Base-by-base conservation (phyloP, 331 rosid genomes). In the Malus hybrid region DNA sequence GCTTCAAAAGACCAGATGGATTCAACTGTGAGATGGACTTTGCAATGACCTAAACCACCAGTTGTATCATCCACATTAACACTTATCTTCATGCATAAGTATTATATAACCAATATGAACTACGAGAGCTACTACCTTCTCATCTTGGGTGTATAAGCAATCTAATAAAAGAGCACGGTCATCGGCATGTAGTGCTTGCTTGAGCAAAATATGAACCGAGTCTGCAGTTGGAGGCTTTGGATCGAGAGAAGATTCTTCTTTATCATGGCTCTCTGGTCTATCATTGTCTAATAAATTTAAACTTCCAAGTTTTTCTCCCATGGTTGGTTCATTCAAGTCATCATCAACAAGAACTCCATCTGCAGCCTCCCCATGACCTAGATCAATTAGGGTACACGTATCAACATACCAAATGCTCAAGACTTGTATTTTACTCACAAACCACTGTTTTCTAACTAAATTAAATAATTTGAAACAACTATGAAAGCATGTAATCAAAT, bases 151-250 rank as follows among this genome's bases (percentile, higher is more conserved):
- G 64, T 87, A 89, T 78, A 93, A 80, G 86, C 96, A 90, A 74
- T 90, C 88, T 4, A 93, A 65, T 67, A 93, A 76, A 73, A 93
- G 90, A 78, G 82, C 65, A 4, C 88, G 89, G 69, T 90, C 98
- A 55, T 90, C 98, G 12, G 98, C 98, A 63, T 87, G 87, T 29
- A 90, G 84, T 56, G 96, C 95, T 78, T 90, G 97, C 85, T 84
- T 93, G 39, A 93, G 98, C 84, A 93, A 77, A 73, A 89, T 82
- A 73, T 90, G 84, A 20, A 93, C 86, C 6, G 92, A 90, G 80
- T 89, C 96, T 46, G 96, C 97, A 81, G 88, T 86, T 15, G 96
- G 97, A 78, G 92, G 97, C 78, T 73, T 88, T 55, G 36, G 77
- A 55, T 48, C 69, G 6, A 66, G 34, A 56, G 87, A 79, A 70